A percentile compares a stretch with the other conserved stretches of the same genome.
Conservation (phyloP, 1,284 basidiomycete genomes). For the Cystobasidium slooffiae region DNA sequence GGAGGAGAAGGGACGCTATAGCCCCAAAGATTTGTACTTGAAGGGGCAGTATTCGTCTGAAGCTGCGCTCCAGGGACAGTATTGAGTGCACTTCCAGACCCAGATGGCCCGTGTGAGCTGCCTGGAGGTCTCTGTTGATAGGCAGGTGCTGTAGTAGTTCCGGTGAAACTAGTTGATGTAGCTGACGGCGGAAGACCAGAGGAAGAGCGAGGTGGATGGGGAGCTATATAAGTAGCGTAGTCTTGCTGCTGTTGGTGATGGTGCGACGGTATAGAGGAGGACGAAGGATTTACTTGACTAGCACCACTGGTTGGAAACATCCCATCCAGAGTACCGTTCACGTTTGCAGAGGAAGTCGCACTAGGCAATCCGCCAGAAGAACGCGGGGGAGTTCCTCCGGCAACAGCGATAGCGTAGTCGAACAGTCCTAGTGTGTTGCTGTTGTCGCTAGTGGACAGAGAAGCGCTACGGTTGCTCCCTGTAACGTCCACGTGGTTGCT, state of each 20-base stretch:
- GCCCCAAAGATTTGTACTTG: conserved; percentile 25
- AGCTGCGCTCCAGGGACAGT: background rate
- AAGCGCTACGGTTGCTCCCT: background rate
- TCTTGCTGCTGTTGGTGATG: too few species aligned
- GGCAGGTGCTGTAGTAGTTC: background rate
- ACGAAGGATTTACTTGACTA: too few species aligned
- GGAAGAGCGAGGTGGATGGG: background rate
- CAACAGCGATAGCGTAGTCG: background rate
- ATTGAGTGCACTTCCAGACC: too few species aligned
- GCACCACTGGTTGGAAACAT: too few species aligned
- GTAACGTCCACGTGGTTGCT: background rate
- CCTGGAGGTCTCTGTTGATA: conserved; percentile 4
- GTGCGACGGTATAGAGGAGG: too few species aligned
- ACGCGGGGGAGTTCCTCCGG: background rate
- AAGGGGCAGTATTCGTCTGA: background rate
- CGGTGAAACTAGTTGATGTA: too few species aligned
- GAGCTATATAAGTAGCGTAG: too few species aligned
- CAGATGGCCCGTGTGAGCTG: conserved; percentile 3
- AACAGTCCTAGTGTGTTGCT: background rate
- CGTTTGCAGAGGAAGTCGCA: background rate
- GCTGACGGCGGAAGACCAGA: conserved; percentile 3
- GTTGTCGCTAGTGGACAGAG: background rate
- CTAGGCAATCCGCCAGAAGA: conserved; percentile 6
- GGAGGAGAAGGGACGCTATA: conserved; percentile 22
- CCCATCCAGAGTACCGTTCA: too few species aligned